Conservation (phyloP, 257 asterid genomes). For the Przewalskia tangutica region DNA sequence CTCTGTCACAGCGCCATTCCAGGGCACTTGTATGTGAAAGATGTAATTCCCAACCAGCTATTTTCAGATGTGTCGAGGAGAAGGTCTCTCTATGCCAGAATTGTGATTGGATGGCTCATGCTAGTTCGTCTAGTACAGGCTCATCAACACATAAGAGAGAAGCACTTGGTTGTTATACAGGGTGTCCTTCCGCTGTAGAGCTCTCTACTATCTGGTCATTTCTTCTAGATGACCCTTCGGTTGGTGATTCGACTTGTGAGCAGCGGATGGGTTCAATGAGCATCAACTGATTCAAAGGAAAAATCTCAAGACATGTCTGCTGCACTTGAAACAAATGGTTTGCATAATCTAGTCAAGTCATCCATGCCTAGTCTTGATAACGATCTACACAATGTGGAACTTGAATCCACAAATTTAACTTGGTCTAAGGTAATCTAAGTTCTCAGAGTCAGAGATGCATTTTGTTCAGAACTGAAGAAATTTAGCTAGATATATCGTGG, state of each 20-base stretch:
- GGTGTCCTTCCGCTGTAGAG: conserved; percentile 82
- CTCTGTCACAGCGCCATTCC: conserved; percentile 72
- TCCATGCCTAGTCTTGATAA: conserved; percentile 14
- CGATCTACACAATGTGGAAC: conserved; percentile 19
- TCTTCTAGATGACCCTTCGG: conserved; percentile 38
- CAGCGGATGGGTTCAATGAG: conserved; percentile 50
- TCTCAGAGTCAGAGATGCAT: not conserved
- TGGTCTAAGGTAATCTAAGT: conserved; percentile 37
- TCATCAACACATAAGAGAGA: conserved; percentile 46
- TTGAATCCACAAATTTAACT: conserved; percentile 35
- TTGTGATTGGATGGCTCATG: conserved; percentile 75
- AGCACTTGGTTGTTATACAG: conserved; percentile 60
- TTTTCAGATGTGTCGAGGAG: conserved; percentile 59
- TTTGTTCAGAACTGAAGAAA: not conserved
- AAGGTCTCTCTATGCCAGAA: conserved; percentile 61
- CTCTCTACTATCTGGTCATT: conserved; percentile 69
- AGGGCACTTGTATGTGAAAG: conserved; percentile 82
- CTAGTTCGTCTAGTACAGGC: conserved; percentile 19
- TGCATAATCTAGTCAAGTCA: conserved; percentile 25
- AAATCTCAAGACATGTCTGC: conserved; percentile 18
- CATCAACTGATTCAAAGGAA: conserved; percentile 25
- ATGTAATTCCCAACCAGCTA: conserved; percentile 66
- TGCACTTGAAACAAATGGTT: conserved; percentile 14
- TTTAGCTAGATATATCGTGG: not conserved
- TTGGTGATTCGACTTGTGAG: conserved; percentile 38